Evolutionary conservation across 2,329 filamentous ascomycete species (phyloP).

Genomic region (Penicillium sp.): DNA sequence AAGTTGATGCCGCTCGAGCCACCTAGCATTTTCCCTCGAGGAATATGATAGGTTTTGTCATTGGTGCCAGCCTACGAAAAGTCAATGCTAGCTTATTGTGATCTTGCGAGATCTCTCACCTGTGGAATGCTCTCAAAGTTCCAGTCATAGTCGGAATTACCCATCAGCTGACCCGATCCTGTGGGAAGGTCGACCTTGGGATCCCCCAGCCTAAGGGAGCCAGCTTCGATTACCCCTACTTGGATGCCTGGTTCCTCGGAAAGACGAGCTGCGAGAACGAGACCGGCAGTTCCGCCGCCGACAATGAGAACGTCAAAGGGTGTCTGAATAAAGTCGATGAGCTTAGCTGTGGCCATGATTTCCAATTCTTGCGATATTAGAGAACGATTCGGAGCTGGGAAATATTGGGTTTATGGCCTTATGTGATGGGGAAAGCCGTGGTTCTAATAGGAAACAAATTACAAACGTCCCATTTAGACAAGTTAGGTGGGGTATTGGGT

Average conservation of each 20-base stretch:
- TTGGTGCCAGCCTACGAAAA: conserved; percentile 18
- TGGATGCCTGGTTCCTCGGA: conserved; percentile 1
- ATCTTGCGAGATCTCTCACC: not conserved
- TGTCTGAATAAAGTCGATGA: not conserved
- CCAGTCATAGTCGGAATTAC: conserved; percentile 40
- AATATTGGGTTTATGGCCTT: too few relatives aligned
- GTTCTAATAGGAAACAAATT: too few relatives aligned
- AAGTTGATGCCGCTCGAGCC: conserved; percentile 39
- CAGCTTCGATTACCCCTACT: conserved; percentile 6
- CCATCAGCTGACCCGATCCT: not conserved
- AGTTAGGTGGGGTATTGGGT: too few relatives aligned
- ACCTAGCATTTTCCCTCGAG: conserved; percentile 35
- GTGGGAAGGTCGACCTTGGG: not conserved
- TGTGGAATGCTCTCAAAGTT: conserved; percentile 30
- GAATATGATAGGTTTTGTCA: conserved; percentile 22
- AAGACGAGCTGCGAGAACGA: conserved; percentile 2
- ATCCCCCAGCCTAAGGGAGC: not conserved
- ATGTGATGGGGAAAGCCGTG: too few relatives aligned
- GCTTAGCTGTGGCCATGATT: too few relatives aligned
- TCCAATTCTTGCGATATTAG: too few relatives aligned
- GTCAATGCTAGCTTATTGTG: not conserved
- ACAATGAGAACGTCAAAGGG: conserved; percentile 2
- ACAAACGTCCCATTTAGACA: too few relatives aligned
- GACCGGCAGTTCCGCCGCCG: conserved; percentile 6
- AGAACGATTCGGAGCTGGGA: too few relatives aligned